These are phyloP conservation scores for Elsinoe arachidis DNA, from an alignment of 2,329 filamentous ascomycete genomes.

Conservation along the genomic window DNA sequence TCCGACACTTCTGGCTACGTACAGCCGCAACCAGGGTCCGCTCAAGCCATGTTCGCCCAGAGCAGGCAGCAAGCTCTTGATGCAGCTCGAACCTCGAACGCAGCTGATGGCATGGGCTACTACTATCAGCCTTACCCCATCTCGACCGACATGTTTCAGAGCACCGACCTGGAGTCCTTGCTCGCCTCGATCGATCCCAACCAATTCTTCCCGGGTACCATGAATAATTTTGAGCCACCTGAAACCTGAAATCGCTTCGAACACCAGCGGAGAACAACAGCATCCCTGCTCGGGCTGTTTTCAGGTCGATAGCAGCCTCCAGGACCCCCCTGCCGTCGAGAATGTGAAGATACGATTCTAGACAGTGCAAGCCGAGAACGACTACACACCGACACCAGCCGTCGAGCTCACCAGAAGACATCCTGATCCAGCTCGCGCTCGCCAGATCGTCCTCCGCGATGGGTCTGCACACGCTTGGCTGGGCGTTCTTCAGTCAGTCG, in stretches of 20 bases:
- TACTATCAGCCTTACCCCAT: not conserved
- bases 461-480: not conserved
- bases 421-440: slow-evolving; percentile 1
- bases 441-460: not conserved
- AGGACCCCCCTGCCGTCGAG: no score
- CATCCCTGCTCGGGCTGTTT: no score
- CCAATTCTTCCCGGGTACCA: not conserved
- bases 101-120: not conserved
- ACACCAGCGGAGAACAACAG: no score
- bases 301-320: no score
- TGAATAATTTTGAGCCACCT: not conserved
- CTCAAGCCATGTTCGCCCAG: slow-evolving; percentile 4
- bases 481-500: not conserved
- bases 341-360: no score
- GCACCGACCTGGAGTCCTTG: slow-evolving; percentile 5
- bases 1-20: not conserved
- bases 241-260: not conserved
- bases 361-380: no score
- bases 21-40: not conserved
- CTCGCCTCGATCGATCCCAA: not conserved
- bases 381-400: no score
- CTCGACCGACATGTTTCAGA: slow-evolving; percentile 9
- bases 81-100: not conserved
- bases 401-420: not conserved
- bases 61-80: not conserved